Evolutionary conservation across 306 rosid species (phyloP).

Genomic region (Quercus bicolor): DNA sequence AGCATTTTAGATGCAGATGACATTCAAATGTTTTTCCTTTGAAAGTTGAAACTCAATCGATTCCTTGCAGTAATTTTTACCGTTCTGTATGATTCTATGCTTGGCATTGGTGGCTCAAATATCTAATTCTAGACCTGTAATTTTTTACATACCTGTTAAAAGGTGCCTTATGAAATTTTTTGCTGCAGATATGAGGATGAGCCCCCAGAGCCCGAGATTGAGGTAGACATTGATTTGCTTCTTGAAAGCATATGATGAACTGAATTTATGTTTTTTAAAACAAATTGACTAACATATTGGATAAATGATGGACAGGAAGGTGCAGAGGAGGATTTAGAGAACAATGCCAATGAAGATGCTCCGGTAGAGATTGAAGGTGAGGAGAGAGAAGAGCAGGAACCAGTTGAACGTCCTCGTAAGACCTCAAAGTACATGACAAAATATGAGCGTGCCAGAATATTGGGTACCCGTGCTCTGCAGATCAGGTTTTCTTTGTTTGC

Average conservation of each 20-base stretch:
- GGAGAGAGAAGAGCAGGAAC: constrained; percentile 50
- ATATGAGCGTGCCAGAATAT: constrained; percentile 87
- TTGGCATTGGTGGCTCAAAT: neutral
- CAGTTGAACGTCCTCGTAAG: constrained; percentile 52
- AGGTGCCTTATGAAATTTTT: neutral
- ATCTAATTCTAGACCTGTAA: neutral
- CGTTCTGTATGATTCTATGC: neutral
- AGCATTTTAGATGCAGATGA: neutral
- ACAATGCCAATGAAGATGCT: constrained; percentile 52
- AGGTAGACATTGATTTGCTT: constrained; percentile 32
- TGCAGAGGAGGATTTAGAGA: constrained; percentile 76
- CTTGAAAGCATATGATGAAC: neutral
- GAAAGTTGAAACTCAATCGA: neutral
- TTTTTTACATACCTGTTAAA: neutral
- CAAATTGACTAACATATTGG: neutral
- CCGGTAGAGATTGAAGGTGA: constrained; percentile 60
- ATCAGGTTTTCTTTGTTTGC: constrained; percentile 53
- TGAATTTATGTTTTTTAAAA: neutral
- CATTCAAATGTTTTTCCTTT: neutral
- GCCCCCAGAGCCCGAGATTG: constrained; percentile 84
- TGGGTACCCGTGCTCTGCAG: constrained; percentile 96
- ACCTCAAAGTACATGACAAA: constrained; percentile 90
- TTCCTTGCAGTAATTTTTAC: neutral
- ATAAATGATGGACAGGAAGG: constrained; percentile 62
- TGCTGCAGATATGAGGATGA: constrained; percentile 76